A percentile compares a stretch with the other conserved stretches of the same genome.
Evolutionary conservation across 1,139 yeast genomes (phyloP).

Genomic region (Zygosaccharomyces pseudobailii): DNA sequence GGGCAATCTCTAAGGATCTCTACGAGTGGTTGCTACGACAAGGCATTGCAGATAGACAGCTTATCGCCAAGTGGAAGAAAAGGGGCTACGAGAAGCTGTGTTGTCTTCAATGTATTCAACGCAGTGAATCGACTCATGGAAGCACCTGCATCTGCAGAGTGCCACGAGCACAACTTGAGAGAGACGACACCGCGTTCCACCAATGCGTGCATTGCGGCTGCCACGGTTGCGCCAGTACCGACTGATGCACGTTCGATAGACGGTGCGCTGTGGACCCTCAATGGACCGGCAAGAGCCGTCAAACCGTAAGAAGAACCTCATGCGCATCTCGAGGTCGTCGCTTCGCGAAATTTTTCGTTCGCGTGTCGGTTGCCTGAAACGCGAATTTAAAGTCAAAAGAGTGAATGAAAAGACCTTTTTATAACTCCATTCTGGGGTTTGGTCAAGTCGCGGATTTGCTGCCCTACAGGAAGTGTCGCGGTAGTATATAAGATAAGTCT

Average conservation of each 20-base stretch:
- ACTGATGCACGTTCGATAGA: constrained; percentile 35
- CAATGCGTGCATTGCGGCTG: constrained; percentile 89
- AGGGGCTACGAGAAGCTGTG: constrained; percentile 86
- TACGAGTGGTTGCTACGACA: constrained; percentile 73
- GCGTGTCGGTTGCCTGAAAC: constrained; percentile 3
- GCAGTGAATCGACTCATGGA: constrained; percentile 58
- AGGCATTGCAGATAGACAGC: constrained; percentile 59
- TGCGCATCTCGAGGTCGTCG: neutral
- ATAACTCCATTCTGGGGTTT: neutral
- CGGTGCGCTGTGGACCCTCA: neutral
- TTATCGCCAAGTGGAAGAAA: constrained; percentile 89
- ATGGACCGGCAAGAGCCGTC: constrained; percentile 6
- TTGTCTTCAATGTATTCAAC: constrained; percentile 73
- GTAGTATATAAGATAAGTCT: neutral
- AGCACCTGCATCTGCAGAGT: constrained; percentile 81
- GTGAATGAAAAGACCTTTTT: neutral
- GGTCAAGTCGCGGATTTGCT: neutral
- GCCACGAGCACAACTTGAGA: constrained; percentile 52
- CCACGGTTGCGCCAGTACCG: constrained; percentile 81
- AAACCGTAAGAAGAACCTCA: constrained; percentile 4
- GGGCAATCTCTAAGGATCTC: constrained; percentile 61
- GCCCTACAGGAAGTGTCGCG: neutral
- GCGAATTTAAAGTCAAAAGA: constrained; percentile 1
- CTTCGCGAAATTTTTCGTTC: constrained; percentile 4
- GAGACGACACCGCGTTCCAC: constrained; percentile 37